phyloP scores from a whole-genome alignment of 305 asterid genomes.

The Salvia sclarea region DNA sequence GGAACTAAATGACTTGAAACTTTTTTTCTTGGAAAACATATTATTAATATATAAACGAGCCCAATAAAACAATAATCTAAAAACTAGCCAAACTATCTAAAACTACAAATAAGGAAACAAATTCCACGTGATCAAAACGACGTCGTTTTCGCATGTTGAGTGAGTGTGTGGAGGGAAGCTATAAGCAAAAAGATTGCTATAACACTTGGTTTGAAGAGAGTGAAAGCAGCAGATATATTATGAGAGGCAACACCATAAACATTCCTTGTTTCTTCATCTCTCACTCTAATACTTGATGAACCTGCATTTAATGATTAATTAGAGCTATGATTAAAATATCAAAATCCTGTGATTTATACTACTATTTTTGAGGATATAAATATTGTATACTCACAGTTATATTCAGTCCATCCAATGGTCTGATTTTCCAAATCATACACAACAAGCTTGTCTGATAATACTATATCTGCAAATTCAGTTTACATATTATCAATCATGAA shows the following conservation, averaged over 20 bases:
- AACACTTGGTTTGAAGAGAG: slow-evolving; percentile 22
- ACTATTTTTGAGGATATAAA: not conserved
- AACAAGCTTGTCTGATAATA: slow-evolving; percentile 55
- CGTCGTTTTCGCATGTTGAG: no score
- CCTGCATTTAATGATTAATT: no score
- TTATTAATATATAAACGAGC: no score
- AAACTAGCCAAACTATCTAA: no score
- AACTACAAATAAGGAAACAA: no score
- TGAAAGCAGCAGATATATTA: slow-evolving; percentile 44
- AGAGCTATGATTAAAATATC: no score
- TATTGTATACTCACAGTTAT: slow-evolving; percentile 56
- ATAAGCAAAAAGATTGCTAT: slow-evolving; percentile 43
- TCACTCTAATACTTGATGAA: slow-evolving; percentile 64
- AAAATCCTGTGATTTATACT: slow-evolving; percentile 47
- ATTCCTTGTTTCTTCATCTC: slow-evolving; percentile 58
- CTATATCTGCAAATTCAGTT: slow-evolving; percentile 66
- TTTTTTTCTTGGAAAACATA: no score
- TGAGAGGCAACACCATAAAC: slow-evolving; percentile 51
- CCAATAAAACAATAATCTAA: no score
- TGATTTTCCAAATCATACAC: slow-evolving; percentile 61
- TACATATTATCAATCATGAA: no score
- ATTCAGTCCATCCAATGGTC: slow-evolving; percentile 62
- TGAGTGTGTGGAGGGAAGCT: slow-evolving; percentile 34
- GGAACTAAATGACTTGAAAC: no score
- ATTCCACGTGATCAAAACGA: no score